Evolutionary conservation across 2,329 filamentous ascomycete species (phyloP), one percentile per base, ranked within the genome.

Genomic region (Tolypocladium capitatum): DNA sequence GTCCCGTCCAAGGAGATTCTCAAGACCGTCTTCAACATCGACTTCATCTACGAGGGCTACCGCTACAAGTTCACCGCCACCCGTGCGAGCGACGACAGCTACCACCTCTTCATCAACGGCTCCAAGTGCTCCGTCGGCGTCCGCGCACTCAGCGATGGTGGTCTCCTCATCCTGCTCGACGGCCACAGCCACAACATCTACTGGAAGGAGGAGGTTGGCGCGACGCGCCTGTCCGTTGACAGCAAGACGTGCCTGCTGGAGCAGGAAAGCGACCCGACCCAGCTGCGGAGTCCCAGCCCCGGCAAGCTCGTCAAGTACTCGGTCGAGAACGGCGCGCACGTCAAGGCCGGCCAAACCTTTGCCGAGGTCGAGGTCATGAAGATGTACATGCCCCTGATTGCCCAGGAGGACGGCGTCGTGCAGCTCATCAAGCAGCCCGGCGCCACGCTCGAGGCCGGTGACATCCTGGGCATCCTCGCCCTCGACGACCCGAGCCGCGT

Each of bases 291-390:
- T 4, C 92, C 92, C 38, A 94, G 86, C 52, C 92, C 92, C 43
- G 92, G 92, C 66, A 98, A 98, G 74, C 83, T 98, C 33, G 91
- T 98, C 71, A 96, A 95, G 72, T 98, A 92, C 69, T 86, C 88
- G 1, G 86, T 98, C 2, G 92, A 96, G 67, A 97, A 94, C 60
- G 92, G 92, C 51, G 78, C 89, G 57, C 92, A 98, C 65, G 81
- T 98, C 67, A 84, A 81, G 67, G 88, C 94, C 58, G 91, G 91
- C 49, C 86, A 97, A 67, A 75, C 91, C 32, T 98, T 89, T 62
- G 92, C 92, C 48, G 92, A 98, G 68, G 91, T 98, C 36, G 92
- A 98, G 70, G 92, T 98, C 69, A 98, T 98, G 92, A 98, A 98
- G 78, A 98, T 98, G 92, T 97, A 97, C 78, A 98, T 98, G 92